Base-by-base conservation (phyloP, 768 basidiomycete genomes). In the Hortiboletus campestris region DNA sequence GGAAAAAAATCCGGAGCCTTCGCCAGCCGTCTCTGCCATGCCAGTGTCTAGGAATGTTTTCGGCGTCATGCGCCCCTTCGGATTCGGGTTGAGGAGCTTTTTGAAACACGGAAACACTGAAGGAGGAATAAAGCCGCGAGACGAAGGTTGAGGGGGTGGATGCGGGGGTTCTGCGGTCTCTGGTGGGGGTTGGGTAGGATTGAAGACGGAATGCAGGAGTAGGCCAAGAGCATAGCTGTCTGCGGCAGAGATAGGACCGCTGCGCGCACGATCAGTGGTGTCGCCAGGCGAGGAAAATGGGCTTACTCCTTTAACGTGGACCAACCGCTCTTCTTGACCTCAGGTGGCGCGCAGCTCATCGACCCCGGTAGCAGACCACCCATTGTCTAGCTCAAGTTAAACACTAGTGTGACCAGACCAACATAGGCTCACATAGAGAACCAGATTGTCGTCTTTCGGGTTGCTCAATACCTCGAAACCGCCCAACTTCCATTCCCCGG, bases 401-500 rank as follows among this genome's bases (percentile, higher is more conserved):
- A 64, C 55, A 66, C 49, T 48, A 49, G 49, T 13, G 3, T n/a
- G 19, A 59, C 22, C 11, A 25, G 46, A 25, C 41, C 38, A 42
- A 55, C 20, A 60, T 39, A 39, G 6, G 62, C 88, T 72, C 74
- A 94, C 93, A 78, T 90, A 96, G 66, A 94, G 75, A 16, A 90
- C 81, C 32, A 89, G 83, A 43, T 78, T 70, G 14, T 90, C 85
- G 49, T 98, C 95, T 62, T 85, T 89, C 10, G 87, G 80, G 61
- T 81, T 91, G 63, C 92, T 94, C 58, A 97, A 71, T 0, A 96
- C 74, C 65, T 99, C 97, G 65, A 98, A 94, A 1, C 96, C 96
- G 19, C 92, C 95, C 9, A 99, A 75, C 66, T 91, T 91, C 97
- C 96, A 98, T 75, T 99, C 97, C 6, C 96, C 92, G 0, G 93